Evolutionary conservation across 495 filamentous ascomycete genomes (phyloP), one percentile per base, ranked within the genome.

Genomic region (Entonaema liquescens): DNA sequence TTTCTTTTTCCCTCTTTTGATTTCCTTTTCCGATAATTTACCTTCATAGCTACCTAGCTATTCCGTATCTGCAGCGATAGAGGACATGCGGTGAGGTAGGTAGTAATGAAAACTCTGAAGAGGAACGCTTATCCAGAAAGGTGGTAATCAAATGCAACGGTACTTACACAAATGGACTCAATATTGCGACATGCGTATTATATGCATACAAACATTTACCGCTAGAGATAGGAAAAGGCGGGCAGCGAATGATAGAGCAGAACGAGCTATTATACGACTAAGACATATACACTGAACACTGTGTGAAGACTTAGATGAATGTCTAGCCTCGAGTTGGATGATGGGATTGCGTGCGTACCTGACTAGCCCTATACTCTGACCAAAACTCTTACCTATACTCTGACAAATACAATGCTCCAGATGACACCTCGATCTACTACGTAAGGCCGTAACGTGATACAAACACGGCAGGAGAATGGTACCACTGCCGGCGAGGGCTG

Each of bases 141-240:
- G 70, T 76, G 74, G 74, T 76, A 73, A 76, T 76, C 70, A 56
- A 76, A 76, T 76, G 64, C 44, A 62, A 76, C 74, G 60, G 67
- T 73, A 71, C 49, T 52, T 59, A 47, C 65, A 26, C 19, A 42
- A 40, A 59, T 54, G 38, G 42, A 53, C 19, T 65, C 59, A 59
- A 67, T 67, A 72, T 65, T 68, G 65, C 60, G 50, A 72, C 64
- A 25, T 61, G 42, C 29, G 53, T 56, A 56, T 59, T 31, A 58
- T 26, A 15, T 26, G 54, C 42, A 42, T 29, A 31, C 29, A 25
- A 26, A 50, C 23, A 58, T 44, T 35, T 29, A 35, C 36, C 40
- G 57, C 17, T 50, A 54, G 5, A 55, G 50, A 49, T 15, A 28
- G 47, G n/a, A 63, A 35, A 44, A 68, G 42, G 53, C 40, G 42